Percentiles rank a stretch among this genome's conserved stretches.
These are phyloP conservation scores for Macrolepiota fuliginosa DNA, from an alignment of 768 basidiomycete species.

Conservation along the genomic window DNA sequence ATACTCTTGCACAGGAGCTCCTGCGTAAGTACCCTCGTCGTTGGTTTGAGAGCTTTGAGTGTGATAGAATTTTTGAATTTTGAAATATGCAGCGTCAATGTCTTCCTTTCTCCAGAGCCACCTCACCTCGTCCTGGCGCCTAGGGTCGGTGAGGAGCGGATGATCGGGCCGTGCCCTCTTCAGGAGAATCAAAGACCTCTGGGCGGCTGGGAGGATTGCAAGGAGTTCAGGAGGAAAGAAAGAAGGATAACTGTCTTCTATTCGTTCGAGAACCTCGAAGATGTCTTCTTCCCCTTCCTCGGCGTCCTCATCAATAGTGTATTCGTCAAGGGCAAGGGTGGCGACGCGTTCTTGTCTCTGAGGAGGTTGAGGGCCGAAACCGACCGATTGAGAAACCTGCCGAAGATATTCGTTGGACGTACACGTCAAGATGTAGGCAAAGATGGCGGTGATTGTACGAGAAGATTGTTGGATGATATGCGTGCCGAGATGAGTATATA, in stretches of 20 bases:
- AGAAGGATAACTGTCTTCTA: slow-evolving; percentile 50
- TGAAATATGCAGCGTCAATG: slow-evolving; percentile 47
- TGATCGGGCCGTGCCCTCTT: slow-evolving; percentile 65
- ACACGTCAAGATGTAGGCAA: slow-evolving; percentile 67
- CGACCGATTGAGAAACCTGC: slow-evolving; percentile 56
- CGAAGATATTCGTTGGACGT: slow-evolving; percentile 64
- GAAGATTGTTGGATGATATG: slow-evolving; percentile 57
- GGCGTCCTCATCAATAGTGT: slow-evolving; percentile 35
- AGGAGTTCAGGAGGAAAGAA: slow-evolving; percentile 59
- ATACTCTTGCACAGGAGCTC: slow-evolving; percentile 17
- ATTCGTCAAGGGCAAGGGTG: slow-evolving; percentile 26
- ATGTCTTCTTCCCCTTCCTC: slow-evolving; percentile 37
- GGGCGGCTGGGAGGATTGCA: slow-evolving; percentile 58
- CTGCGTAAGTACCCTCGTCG: not conserved
- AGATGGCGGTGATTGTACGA: slow-evolving; percentile 43
- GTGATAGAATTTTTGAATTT: not conserved
- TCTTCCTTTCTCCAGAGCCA: slow-evolving; percentile 69
- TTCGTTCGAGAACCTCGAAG: slow-evolving; percentile 32
- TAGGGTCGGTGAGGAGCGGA: slow-evolving; percentile 40
- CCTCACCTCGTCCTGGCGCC: slow-evolving; percentile 26
- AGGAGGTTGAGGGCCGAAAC: slow-evolving; percentile 38
- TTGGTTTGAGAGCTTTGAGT: not conserved
- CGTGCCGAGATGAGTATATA: slow-evolving; percentile 54
- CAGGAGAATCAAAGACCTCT: slow-evolving; percentile 66
- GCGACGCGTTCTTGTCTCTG: slow-evolving; percentile 22